Evolutionary conservation across 108 stramenopile genomes (phyloP), one percentile per base, ranked within the genome.

Genomic region (Fragilariopsis cylindrus): DNA sequence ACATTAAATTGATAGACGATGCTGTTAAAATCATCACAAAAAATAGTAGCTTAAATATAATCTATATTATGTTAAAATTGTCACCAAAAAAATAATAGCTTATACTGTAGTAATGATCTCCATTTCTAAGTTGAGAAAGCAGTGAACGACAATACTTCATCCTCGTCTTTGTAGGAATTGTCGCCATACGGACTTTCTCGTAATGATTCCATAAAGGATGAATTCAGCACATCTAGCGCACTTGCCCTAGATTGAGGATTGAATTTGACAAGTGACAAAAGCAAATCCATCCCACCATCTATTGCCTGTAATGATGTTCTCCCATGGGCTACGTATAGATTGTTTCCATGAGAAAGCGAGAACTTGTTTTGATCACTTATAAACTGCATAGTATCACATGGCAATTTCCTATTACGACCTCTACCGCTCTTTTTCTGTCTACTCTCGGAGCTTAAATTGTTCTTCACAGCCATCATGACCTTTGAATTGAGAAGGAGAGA

Each of bases 231-330:
- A 71, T 92, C 89, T 3, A 91, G 73, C 8, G 90, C 85, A 8
- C 81, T 83, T 18, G 82, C 83, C 54, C 92, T 71, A n/a, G 70
- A 79, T 49, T 79, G 60, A 2, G 92, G 91, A 74, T 96, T 82
- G 72, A 92, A 96, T 0, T 75, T 76, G 42, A 90, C 86, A 39
- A 96, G 72, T 2, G 83, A 82, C 13, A 79, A 69, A 30, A 96
- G 74, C 39, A 92, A 77, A 12, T 93, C 92, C 91, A 93, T 90
- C 5, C 90, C 95, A 56, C 95, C 95, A 53, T 89, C 82, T 79
- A 92, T 78, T 65, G 77, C 74, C 74, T 73, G n/a, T 54, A 96
- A 82, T 40, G 75, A 76, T 44, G 65, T 55, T 18, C 95, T 81
- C 42, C 91, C 95, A 46, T 78, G 74, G 48, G 85, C 74, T 63